Conservation (phyloP, 2,329 filamentous ascomycete species). For the Penicillium palitans region DNA sequence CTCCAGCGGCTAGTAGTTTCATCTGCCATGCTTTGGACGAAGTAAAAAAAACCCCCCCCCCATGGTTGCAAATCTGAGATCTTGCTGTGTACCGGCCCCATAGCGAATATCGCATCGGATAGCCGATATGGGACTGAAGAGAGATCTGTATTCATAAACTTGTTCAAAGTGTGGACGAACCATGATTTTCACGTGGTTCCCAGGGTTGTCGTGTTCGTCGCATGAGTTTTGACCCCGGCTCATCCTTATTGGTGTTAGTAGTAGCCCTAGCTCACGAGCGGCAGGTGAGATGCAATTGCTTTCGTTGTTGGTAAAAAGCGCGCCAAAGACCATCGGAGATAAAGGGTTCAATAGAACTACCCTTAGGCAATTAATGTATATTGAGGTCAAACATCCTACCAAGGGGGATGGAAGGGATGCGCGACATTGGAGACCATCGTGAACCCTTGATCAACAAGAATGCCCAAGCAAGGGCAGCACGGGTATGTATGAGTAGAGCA, state of each 20-base stretch:
- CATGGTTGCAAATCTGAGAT: constrained; percentile 15
- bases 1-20: constrained; percentile 22
- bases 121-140: not conserved
- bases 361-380: constrained; percentile 18
- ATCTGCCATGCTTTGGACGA: not conserved
- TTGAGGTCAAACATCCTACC: constrained; percentile 18
- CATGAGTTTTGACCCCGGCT: not conserved
- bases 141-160: not conserved
- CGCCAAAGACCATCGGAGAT: not conserved
- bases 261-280: not conserved
- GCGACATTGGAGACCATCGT: constrained; percentile 28
- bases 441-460: constrained; percentile 27
- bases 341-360: constrained; percentile 11
- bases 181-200: not conserved
- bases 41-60: constrained; percentile 6
- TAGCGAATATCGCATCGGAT: constrained; percentile 1
- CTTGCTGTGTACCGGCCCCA: not conserved
- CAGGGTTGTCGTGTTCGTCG: not conserved
- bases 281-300: not conserved
- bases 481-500: constrained; percentile 12
- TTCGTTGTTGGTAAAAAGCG: not conserved
- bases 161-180: not conserved
- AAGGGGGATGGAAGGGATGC: constrained; percentile 28
- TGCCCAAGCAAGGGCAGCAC: constrained; percentile 26
- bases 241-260: not conserved